Conservation (phyloP, 1,139 yeast species). For the Geotrichum cucujoidarum region DNA sequence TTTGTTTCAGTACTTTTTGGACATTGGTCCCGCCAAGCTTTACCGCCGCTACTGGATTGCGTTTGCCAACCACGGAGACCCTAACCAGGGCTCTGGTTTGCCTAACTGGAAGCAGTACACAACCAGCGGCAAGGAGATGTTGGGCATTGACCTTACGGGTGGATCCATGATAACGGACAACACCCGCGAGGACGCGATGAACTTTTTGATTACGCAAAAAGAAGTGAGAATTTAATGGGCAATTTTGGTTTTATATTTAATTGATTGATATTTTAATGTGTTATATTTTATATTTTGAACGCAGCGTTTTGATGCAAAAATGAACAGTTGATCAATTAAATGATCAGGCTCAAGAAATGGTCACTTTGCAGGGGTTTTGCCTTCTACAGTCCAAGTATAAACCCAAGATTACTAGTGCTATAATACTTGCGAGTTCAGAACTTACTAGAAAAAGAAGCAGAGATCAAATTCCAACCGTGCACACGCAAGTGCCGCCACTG, state of each 20-base stretch:
- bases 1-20: slow-evolving; percentile 11
- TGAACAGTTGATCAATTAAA: too few species aligned
- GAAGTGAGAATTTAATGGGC: background rate
- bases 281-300: too few species aligned
- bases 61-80: slow-evolving; percentile 24
- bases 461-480: too few species aligned
- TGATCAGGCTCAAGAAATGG: too few species aligned
- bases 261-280: too few species aligned
- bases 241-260: background rate
- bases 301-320: too few species aligned
- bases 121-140: background rate
- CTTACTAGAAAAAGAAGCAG: too few species aligned
- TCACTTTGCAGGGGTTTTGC: too few species aligned
- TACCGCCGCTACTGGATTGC: slow-evolving; percentile 24
- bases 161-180: slow-evolving; percentile 3
- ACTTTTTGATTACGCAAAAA: background rate
- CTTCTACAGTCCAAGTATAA: too few species aligned
- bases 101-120: slow-evolving; percentile 36
- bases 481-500: too few species aligned
- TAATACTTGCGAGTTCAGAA: too few species aligned
- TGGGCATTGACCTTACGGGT: background rate
- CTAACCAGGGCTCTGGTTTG: slow-evolving; percentile 20
- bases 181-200: background rate
- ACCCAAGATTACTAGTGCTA: too few species aligned
- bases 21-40: slow-evolving; percentile 5